A percentile compares a stretch with the other conserved stretches of the same genome.
phyloP scores from a whole-genome alignment of 2,329 filamentous ascomycete species.

The Fusarium sacchari region DNA sequence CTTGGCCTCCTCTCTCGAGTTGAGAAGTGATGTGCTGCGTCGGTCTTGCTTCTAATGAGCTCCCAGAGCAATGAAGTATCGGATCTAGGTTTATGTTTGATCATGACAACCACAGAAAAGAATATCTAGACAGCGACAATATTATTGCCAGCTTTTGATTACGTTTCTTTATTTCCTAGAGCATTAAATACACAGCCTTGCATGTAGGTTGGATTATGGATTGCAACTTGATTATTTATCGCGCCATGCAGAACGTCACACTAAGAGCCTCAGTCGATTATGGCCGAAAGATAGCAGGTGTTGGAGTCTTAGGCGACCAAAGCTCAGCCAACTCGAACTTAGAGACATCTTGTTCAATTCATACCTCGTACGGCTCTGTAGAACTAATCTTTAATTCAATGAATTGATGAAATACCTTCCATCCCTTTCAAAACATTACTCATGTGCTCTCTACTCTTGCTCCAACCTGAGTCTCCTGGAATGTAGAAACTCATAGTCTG shows the following conservation, averaged over 20 bases:
- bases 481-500: conserved; percentile 25
- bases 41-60: background rate
- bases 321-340: no score
- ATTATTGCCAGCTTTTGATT: rapidly evolving
- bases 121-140: no score
- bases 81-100: rapidly evolving
- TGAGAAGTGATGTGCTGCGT: no score
- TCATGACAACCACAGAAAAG: rapidly evolving
- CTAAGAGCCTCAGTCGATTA: rapidly evolving
- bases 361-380: background rate
- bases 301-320: background rate
- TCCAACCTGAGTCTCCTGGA: conserved; percentile 21
- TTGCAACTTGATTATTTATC: background rate
- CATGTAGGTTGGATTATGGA: background rate
- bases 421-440: rapidly evolving
- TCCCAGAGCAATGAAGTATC: no score
- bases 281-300: background rate
- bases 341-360: no score
- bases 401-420: no score
- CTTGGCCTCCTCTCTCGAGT: background rate
- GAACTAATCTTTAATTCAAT: background rate
- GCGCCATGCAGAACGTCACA: background rate
- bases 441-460: background rate
- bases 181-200: background rate
- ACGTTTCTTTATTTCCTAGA: background rate